Evolutionary conservation across 441 rosid genomes (phyloP), one percentile per base, ranked within the genome.

Genomic region (Pelargonium citronellum): DNA sequence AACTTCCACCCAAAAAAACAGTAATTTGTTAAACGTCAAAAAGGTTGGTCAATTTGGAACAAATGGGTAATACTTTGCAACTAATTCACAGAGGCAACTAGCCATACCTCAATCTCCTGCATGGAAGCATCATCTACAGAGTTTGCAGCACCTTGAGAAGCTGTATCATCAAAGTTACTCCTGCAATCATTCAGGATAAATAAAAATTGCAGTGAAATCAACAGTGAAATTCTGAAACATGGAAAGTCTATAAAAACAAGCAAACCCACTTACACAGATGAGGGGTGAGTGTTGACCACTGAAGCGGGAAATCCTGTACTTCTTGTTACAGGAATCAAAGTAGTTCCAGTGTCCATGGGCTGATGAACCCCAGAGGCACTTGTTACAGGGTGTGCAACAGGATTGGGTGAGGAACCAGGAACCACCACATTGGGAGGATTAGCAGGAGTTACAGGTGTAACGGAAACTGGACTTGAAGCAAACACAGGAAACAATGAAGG

Each of bases 401-500:
- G 78, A 74, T 69, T 53, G 43, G 70, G 63, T 70, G 85, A 71
- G 74, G 90, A 64, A 72, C 82, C 83, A 73, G 87, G 71, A 77
- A 69, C 77, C 60, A 77, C 78, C 57, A 60, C 69, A 39, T 81
- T 74, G 76, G 86, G 68, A 74, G 89, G 84, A 83, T 79, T 79
- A 65, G 75, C 80, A 67, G 87, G 63, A 79, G 78, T 85, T 74
- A 82, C 80, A 74, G 90, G 85, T 13, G 79, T 75, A 66, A 78
- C 87, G 55, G 85, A 81, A 79, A 80, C 72, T 27, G 90, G 96
- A 79, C 94, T 93, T 41, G 89, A 81, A 81, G 84, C 65, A 39
- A 78, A 82, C 60, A 77, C 82, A 70, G 80, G 43, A 70, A 76
- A 41, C 69, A 82, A 19, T 17, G 84, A 74, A 70, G 80, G 69